Base-by-base conservation (phyloP, 163 green algal genomes). In the Prototheca stagnorum region DNA sequence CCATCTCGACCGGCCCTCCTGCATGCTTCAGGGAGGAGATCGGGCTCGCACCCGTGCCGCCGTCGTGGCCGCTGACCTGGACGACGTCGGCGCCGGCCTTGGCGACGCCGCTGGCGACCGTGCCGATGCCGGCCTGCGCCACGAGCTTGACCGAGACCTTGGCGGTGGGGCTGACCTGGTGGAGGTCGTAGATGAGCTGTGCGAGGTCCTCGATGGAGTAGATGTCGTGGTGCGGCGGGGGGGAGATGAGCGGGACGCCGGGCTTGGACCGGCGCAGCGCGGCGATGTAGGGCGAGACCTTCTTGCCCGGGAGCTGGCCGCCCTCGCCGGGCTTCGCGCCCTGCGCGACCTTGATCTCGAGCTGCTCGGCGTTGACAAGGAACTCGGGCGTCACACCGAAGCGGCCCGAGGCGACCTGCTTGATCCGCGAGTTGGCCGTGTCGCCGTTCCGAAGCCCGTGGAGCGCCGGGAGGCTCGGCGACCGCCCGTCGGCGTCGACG, bases 161-260 rank as follows among this genome's bases (percentile, higher is more conserved):
- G 42, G 75, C 69, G n/a, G 35, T 8, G 11, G 67, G 59, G 26
- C 66, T 66, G 49, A 82, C 67, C 77, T 87, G 73, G 70, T 98
- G 88, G 36, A 98, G 74, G 64, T 98, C 89, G 44, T 88, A 95
- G 73, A 98, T 98, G 47, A 98, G 85, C 80, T 99, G 90, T 7
- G 90, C 83, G 36, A 99, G 80, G 59, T 99, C 90, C 78, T 99
- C 90, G 50, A 99, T 99, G 44, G 86, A 96, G 81, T 99, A 99
- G 68, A 99, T 99, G 78, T 99, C 90, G 67, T 99, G 90, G 79
- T 99, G 90, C 16, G 90, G 90, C 0, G 90, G 90, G 4, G 90
- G 90, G 4, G 77, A 93, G 68, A 99, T 99, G 27, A 99, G 82
- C 7, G 90, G 88, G 54, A 99, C 90, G 28, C 90, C 90, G 1